A percentile compares a stretch with the other conserved stretches of the same genome.
Evolutionary conservation across 208 protist species (phyloP).

Genomic region (Naegleria lovaniensis): DNA sequence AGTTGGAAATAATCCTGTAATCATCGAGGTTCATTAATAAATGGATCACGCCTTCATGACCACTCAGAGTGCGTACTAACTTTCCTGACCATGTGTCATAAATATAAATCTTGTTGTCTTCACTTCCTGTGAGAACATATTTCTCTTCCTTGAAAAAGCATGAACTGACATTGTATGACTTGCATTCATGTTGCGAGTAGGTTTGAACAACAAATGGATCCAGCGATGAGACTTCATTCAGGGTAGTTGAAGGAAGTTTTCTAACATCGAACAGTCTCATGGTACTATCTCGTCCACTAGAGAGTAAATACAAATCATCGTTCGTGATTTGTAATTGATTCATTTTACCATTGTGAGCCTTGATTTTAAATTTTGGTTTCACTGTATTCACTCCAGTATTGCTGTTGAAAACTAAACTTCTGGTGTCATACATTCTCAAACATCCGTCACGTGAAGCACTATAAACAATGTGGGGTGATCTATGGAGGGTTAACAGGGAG

Average conservation of each 20-base stretch:
- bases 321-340: neutral
- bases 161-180: neutral
- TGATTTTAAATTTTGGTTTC: neutral
- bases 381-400: neutral
- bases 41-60: neutral
- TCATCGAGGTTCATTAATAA: neutral
- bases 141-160: neutral
- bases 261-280: neutral
- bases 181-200: neutral
- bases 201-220: neutral
- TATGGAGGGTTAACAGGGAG: neutral
- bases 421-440: neutral
- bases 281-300: neutral
- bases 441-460: neutral
- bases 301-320: neutral
- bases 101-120: neutral
- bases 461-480: neutral
- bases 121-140: neutral
- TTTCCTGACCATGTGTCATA: neutral
- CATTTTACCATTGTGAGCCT: neutral
- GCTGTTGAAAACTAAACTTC: neutral
- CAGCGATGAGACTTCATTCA: neutral
- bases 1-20: neutral
- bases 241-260: neutral
- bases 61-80: neutral